These are phyloP conservation scores for Physcomitrium patens DNA, from an alignment of 225 moss, liverwort and hornwort genomes.

Conservation along the genomic window DNA sequence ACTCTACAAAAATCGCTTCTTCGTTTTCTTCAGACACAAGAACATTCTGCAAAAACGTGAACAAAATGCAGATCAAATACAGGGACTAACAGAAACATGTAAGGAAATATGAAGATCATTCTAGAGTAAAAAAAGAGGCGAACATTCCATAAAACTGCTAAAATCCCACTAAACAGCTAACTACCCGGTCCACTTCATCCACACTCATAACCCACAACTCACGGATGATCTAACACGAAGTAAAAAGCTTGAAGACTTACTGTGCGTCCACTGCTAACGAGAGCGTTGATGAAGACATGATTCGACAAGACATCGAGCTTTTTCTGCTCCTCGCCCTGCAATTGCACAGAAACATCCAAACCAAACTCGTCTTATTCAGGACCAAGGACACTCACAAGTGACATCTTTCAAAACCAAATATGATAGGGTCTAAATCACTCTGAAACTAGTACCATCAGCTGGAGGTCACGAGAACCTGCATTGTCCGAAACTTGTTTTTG, in stretches of 20 bases:
- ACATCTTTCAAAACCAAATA: constrained; percentile 10
- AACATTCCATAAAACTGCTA: background rate
- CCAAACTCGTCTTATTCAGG: background rate
- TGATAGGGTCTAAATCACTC: constrained; percentile 1
- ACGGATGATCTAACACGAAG: background rate
- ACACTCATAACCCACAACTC: background rate
- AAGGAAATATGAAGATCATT: background rate
- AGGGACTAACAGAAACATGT: background rate
- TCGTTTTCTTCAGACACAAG: constrained; percentile 97
- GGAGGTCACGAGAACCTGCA: background rate
- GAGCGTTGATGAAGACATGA: constrained; percentile 93
- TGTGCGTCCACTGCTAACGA: constrained; percentile 96
- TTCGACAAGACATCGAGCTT: constrained; percentile 97
- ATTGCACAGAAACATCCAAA: constrained; percentile 12
- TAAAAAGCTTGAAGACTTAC: constrained; percentile 41
- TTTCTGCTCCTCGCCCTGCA: constrained; percentile 98
- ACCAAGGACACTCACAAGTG: background rate
- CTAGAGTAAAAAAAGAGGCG: background rate
- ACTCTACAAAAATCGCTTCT: constrained; percentile 87
- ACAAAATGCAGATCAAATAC: constrained; percentile 12
- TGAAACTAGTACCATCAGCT: background rate
- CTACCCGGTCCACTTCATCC: background rate
- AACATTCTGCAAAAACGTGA: constrained; percentile 66
- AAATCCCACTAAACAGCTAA: background rate
- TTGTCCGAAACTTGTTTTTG: background rate